Percentiles rank a stretch among this genome's conserved stretches.
Evolutionary conservation across 306 rosid species (phyloP).

Genomic region (Citrullus colocynthis): DNA sequence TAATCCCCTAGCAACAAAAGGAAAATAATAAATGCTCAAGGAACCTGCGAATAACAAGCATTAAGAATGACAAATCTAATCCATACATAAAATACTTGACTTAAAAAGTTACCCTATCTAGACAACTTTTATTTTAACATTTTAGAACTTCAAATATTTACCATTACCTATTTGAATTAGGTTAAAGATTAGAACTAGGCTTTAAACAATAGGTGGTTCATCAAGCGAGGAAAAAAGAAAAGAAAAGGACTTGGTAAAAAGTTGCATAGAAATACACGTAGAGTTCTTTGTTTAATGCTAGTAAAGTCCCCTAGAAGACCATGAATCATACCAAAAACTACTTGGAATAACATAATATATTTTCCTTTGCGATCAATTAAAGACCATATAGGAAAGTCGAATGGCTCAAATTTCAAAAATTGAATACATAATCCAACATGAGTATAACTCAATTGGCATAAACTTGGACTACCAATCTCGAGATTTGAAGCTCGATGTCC

Average conservation of each 20-base stretch:
- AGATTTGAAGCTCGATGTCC: no score
- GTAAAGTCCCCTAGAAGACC: no score
- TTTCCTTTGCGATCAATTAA: neutral
- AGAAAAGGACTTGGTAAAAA: neutral
- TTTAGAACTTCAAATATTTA: neutral
- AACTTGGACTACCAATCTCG: no score
- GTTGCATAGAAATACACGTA: no score
- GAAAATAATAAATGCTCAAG: neutral
- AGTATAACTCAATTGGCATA: no score
- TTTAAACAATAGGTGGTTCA: neutral
- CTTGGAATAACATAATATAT: neutral
- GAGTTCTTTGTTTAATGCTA: no score
- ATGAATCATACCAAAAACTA: neutral
- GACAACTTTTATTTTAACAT: neutral
- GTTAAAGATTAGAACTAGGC: neutral
- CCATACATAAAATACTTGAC: neutral
- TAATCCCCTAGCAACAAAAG: slow-evolving; percentile 56
- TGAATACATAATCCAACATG: neutral
- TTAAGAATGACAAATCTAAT: neutral
- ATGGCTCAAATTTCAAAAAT: neutral
- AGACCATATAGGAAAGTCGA: neutral
- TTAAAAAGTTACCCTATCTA: neutral
- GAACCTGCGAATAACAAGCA: neutral
- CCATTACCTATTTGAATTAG: neutral
- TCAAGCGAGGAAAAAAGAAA: neutral